Evolutionary conservation across 2,329 filamentous ascomycete genomes (phyloP).

Genomic region (Cordyceps pruinosa): DNA sequence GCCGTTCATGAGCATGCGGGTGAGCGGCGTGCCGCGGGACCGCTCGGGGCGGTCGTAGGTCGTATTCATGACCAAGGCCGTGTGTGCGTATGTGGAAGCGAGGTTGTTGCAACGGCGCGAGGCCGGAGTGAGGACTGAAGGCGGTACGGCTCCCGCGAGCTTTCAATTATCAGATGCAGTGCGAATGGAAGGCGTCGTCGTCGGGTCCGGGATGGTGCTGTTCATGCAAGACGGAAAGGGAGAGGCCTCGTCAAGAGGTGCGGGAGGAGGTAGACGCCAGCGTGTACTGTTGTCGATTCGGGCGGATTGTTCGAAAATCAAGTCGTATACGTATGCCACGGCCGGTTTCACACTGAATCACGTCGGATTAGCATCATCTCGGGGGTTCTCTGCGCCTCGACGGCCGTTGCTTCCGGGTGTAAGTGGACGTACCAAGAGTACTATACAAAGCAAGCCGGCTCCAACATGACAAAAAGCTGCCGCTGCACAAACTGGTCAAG

Average conservation of each 20-base stretch:
- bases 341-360: not conserved
- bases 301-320: not conserved
- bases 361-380: too few species aligned
- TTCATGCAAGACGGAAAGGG: not conserved
- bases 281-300: not conserved
- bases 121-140: not conserved
- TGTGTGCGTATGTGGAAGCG: not conserved
- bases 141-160: conserved; percentile 2
- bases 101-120: not conserved
- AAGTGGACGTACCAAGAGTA: not conserved
- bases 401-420: not conserved
- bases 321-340: not conserved
- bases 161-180: not conserved
- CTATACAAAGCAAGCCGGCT: not conserved
- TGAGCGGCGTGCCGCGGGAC: conserved; percentile 75
- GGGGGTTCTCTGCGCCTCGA: too few species aligned
- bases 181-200: not conserved
- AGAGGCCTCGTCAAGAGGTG: conserved; percentile 1
- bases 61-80: not conserved
- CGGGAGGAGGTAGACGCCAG: not conserved
- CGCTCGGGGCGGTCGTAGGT: conserved; percentile 50
- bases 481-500: too few species aligned
- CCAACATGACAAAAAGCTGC: not conserved
- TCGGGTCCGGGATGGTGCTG: not conserved
- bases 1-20: conserved; percentile 74